These are phyloP conservation scores for Bertia moriformis DNA, from an alignment of 2,329 filamentous ascomycete genomes.

Conservation along the genomic window DNA sequence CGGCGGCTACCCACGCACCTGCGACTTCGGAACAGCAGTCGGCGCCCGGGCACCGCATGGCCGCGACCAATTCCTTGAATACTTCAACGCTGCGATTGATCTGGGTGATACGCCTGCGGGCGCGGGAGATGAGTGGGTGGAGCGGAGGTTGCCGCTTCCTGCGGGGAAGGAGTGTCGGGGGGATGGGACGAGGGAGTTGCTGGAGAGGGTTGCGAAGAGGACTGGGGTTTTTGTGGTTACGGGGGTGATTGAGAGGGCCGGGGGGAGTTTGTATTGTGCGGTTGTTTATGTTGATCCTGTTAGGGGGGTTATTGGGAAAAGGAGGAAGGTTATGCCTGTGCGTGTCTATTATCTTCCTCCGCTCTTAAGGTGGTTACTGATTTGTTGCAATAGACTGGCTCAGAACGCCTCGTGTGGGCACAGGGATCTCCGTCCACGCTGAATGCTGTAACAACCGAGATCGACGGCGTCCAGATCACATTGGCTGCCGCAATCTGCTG, in stretches of 20 bases:
- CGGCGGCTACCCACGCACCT: constrained; percentile 77
- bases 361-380: not conserved
- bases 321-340: constrained; percentile 82
- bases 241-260: constrained; percentile 66
- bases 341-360: constrained; percentile 12
- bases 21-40: constrained; percentile 60
- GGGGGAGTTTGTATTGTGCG: constrained; percentile 71
- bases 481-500: constrained; percentile 84
- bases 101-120: constrained; percentile 53
- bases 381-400: constrained; percentile 42
- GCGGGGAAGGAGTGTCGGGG: constrained; percentile 38
- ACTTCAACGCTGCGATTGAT: constrained; percentile 69
- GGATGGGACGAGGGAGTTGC: constrained; percentile 64
- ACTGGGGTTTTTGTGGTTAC: constrained; percentile 72
- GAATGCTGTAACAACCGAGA: constrained; percentile 62
- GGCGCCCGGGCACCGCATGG: constrained; percentile 55
- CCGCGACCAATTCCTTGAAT: constrained; percentile 67
- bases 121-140: constrained; percentile 6
- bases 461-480: constrained; percentile 66
- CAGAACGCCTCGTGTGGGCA: constrained; percentile 76
- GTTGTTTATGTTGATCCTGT: constrained; percentile 70
- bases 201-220: constrained; percentile 63
- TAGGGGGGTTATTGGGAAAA: constrained; percentile 64
- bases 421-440: constrained; percentile 70
- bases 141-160: constrained; percentile 14